Conservation (phyloP, 345 rosid species). For the Citrus cavaleriei region DNA sequence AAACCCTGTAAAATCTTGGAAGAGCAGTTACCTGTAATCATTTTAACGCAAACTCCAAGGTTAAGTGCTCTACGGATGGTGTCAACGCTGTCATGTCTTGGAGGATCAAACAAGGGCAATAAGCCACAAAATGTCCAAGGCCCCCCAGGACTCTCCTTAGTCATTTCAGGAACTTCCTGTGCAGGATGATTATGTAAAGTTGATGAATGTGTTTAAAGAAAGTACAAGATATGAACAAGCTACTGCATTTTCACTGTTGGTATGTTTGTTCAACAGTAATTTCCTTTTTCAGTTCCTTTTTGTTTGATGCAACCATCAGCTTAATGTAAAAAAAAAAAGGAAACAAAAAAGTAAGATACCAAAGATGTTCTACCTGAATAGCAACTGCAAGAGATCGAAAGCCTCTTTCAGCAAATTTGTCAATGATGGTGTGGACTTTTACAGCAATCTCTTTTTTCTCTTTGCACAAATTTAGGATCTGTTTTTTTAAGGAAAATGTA, state of each 20-base stretch:
- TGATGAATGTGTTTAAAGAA: conserved; percentile 2
- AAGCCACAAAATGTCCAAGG: conserved; percentile 94
- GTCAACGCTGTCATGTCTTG: conserved; percentile 98
- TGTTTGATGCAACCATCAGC: background rate
- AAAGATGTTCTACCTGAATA: conserved; percentile 54
- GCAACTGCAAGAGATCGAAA: conserved; percentile 78
- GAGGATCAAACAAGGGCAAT: conserved; percentile 96
- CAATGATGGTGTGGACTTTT: conserved; percentile 69
- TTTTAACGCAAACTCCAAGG: conserved; percentile 94
- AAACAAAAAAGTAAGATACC: conserved; percentile 7
- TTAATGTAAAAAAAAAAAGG: background rate
- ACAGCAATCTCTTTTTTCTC: conserved; percentile 53
- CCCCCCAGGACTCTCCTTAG: conserved; percentile 70
- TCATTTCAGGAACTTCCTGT: conserved; percentile 86
- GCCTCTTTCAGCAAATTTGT: conserved; percentile 92
- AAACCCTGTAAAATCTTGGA: background rate
- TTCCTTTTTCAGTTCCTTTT: background rate
- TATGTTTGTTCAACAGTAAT: background rate
- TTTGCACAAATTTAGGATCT: conserved; percentile 74
- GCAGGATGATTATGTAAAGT: conserved; percentile 14
- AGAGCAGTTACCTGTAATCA: conserved; percentile 77
- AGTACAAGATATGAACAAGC: background rate
- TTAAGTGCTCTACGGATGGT: conserved; percentile 94
- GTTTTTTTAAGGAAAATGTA: conserved; percentile 16
- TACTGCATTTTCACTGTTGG: background rate